A percentile compares a stretch with the other conserved stretches of the same genome.
Evolutionary conservation across 805 yeast genomes (phyloP).

Genomic region (Ogataea glucozyma): DNA sequence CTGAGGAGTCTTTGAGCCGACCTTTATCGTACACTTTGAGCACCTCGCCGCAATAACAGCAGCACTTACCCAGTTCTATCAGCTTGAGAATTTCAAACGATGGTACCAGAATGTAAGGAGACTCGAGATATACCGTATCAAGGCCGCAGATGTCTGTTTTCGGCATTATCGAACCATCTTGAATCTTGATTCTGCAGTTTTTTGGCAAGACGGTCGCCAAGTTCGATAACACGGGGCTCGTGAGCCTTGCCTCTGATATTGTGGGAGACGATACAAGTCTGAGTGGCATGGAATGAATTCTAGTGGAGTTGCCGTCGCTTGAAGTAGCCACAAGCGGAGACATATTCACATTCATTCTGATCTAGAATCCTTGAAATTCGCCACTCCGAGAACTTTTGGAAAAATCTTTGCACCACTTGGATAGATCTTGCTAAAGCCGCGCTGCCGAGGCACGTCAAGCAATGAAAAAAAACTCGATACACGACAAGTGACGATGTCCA

Average conservation of each 20-base stretch:
- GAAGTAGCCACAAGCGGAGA: too few relatives aligned
- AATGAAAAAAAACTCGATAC: background rate
- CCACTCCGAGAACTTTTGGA: background rate
- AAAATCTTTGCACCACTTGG: constrained; percentile 1
- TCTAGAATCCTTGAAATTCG: background rate
- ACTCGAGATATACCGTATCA: constrained; percentile 30
- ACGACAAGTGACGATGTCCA: too few relatives aligned
- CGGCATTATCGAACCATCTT: constrained; percentile 12
- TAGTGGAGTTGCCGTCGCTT: too few relatives aligned
- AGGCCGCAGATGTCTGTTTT: constrained; percentile 13
- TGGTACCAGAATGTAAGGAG: constrained; percentile 33
- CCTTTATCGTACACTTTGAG: constrained; percentile 35
- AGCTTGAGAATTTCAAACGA: constrained; percentile 28
- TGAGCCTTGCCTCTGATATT: too few relatives aligned
- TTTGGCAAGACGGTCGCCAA: constrained; percentile 14
- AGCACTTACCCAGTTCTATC: constrained; percentile 34
- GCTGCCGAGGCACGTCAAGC: background rate
- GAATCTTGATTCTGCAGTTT: constrained; percentile 11
- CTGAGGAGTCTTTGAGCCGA: constrained; percentile 22
- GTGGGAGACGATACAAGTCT: too few relatives aligned
- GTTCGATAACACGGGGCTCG: background rate
- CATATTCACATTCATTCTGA: too few relatives aligned
- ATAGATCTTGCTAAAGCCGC: background rate
- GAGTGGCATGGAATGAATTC: constrained; percentile 12
- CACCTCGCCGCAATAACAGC: constrained; percentile 35